Conservation (phyloP, 2,329 filamentous ascomycete genomes). For the Aspergillus carbonarius region DNA sequence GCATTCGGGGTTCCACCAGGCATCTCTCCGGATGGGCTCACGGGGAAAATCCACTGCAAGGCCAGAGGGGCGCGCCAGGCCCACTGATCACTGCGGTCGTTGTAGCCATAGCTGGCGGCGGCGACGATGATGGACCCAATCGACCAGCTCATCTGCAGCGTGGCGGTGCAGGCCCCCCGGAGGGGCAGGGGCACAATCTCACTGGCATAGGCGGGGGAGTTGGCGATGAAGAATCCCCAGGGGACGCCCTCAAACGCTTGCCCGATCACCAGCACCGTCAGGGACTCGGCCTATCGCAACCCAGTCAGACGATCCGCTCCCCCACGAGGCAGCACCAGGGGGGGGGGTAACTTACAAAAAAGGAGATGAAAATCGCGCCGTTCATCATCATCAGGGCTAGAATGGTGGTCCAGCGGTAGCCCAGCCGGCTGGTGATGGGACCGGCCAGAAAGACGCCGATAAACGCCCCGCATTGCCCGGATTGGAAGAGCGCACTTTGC, state of each 20-base stretch:
- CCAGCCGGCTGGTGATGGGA: conserved; percentile 59
- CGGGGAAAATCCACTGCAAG: conserved; percentile 33
- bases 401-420: conserved; percentile 62
- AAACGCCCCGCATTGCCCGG: conserved; percentile 59
- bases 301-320: background rate
- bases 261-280: conserved; percentile 40
- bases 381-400: conserved; percentile 57
- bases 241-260: conserved; percentile 32
- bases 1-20: background rate
- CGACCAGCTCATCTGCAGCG: conserved; percentile 32
- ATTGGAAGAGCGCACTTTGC: conserved; percentile 58
- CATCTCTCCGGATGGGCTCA: conserved; percentile 18
- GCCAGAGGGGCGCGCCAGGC: conserved; percentile 28
- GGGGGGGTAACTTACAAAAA: conserved; percentile 49
- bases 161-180: conserved; percentile 27
- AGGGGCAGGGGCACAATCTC: conserved; percentile 29
- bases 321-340: too few relatives aligned
- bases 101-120: conserved; percentile 24
- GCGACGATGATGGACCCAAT: conserved; percentile 31
- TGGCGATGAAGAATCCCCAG: conserved; percentile 34
- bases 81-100: conserved; percentile 22
- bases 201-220: conserved; percentile 30
- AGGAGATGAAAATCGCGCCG: conserved; percentile 60
- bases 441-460: conserved; percentile 61
- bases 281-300: conserved; percentile 36